Conservation (phyloP, 2,329 filamentous ascomycete genomes). For the Fusarium sarcochroum region DNA sequence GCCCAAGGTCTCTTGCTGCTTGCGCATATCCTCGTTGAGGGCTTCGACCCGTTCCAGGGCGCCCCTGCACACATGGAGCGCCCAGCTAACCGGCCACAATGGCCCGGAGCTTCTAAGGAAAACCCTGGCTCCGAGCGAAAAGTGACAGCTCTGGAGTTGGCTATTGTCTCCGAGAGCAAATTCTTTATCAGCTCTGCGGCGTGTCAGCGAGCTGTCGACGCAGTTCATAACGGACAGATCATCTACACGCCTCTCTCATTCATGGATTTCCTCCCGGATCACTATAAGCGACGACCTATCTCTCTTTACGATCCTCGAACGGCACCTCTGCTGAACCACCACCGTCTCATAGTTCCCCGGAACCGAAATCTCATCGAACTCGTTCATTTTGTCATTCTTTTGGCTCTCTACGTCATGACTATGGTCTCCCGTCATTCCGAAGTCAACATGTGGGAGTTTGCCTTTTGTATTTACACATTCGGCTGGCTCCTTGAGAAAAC, state of each 20-base stretch:
- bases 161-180: constrained; percentile 80
- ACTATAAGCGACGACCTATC: constrained; percentile 79
- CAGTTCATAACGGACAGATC: constrained; percentile 77
- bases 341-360: constrained; percentile 78
- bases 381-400: constrained; percentile 73
- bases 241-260: constrained; percentile 79
- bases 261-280: constrained; percentile 80
- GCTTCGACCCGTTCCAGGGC: constrained; percentile 80
- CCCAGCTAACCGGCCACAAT: constrained; percentile 59
- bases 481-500: constrained; percentile 79
- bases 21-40: constrained; percentile 77
- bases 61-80: constrained; percentile 71
- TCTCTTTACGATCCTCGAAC: constrained; percentile 77
- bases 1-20: constrained; percentile 74
- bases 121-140: constrained; percentile 64
- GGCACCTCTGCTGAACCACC: constrained; percentile 77
- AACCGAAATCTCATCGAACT: constrained; percentile 77
- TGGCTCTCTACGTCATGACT: constrained; percentile 73
- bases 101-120: constrained; percentile 54
- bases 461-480: constrained; percentile 74
- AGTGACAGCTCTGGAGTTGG: constrained; percentile 78
- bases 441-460: constrained; percentile 67
- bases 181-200: constrained; percentile 74
- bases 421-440: constrained; percentile 70
- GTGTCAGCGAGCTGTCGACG: constrained; percentile 78